phyloP scores from a whole-genome alignment of 345 rosid species.

The sweet orange (Citrus sinensis) region DNA sequence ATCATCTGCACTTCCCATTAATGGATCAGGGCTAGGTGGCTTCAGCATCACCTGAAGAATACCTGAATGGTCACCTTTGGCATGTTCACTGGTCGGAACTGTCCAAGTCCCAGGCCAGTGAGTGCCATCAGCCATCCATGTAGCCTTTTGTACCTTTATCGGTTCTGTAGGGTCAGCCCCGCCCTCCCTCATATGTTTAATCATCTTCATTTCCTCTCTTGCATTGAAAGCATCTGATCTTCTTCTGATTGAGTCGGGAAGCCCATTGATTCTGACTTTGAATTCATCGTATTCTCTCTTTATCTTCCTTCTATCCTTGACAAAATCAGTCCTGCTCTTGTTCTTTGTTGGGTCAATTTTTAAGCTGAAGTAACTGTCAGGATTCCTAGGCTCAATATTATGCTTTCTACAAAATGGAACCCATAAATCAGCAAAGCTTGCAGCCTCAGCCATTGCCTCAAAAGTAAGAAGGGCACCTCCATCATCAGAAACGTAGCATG shows the following conservation, averaged over 20 bases:
- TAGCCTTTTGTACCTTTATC: slow-evolving; percentile 65
- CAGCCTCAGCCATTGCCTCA: slow-evolving; percentile 99
- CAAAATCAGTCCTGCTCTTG: slow-evolving; percentile 79
- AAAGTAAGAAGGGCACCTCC: slow-evolving; percentile 95
- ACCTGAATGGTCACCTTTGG: slow-evolving; percentile 95
- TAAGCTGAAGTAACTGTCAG: slow-evolving; percentile 71
- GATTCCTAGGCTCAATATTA: slow-evolving; percentile 82
- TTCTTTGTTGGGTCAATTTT: slow-evolving; percentile 89
- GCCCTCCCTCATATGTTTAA: slow-evolving; percentile 77
- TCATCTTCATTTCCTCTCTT: slow-evolving; percentile 88
- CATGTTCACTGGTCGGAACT: slow-evolving; percentile 51
- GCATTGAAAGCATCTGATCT: slow-evolving; percentile 95
- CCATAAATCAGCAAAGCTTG: slow-evolving; percentile 92
- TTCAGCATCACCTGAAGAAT: slow-evolving; percentile 90
- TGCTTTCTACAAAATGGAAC: slow-evolving; percentile 95
- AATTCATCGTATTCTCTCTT: slow-evolving; percentile 94
- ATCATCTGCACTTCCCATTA: slow-evolving; percentile 56
- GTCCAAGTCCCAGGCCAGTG: slow-evolving; percentile 97
- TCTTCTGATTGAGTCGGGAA: slow-evolving; percentile 84
- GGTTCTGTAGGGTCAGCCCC: slow-evolving; percentile 73
- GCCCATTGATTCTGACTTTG: slow-evolving; percentile 86
- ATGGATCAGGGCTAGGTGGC: slow-evolving; percentile 80
- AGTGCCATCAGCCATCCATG: slow-evolving; percentile 99
- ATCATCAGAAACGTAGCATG: slow-evolving; percentile 86
- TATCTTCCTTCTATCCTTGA: slow-evolving; percentile 78